Base-by-base conservation (phyloP, 2,329 filamentous ascomycete genomes). In the Fusarium pseudograminearum region DNA sequence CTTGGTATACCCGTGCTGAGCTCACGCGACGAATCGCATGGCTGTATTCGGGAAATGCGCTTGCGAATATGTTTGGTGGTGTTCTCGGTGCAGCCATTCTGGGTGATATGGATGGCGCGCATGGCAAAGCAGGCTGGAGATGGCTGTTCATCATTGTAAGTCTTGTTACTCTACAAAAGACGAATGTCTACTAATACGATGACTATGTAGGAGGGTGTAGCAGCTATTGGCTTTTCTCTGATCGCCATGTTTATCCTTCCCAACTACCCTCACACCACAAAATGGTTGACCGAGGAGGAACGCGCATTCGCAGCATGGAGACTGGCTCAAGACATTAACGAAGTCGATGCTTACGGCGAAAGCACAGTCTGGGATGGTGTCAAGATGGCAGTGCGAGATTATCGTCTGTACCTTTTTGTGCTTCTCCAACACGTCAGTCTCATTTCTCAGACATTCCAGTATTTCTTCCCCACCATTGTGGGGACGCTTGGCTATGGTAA, bases 391-490 rank as follows among this genome's bases (percentile, higher is more conserved):
- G 76, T 87, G 20, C 78, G 76, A 8, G 85, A 87, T 68, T 83
- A 82, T 7, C 80, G 83, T 3, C 77, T 87, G 0, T 88, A 86
- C 65, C 65, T 88, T 2, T 87, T 88, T 54, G 80, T 86, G 3
- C 76, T 88, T 24, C 76, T 88, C 4, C 85, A 88, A 71, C 86
- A 87, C 58, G 72, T 82, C n/a, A 84, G 80, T 33, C 67, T 87
- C 18, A 76, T 86, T 2, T 82, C 83, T 0, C 85, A 88, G 71
- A 86, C 84, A 2, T 89, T 90, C 71, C 86, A 89, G 46, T 90
- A 90, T 73, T 90, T 90, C 79, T 90, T 91, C 77, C 89, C 89
- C 0, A 87, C 84, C 0, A 89, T 91, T 41, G 86, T 90, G 2
- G 82, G 87, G 44, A 89, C 87, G 0, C 82, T 91, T 0, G 86